Evolutionary conservation across 2,329 filamentous ascomycete genomes (phyloP), one percentile per base, ranked within the genome.

Genomic region (Ascocoryne sarcoides): DNA sequence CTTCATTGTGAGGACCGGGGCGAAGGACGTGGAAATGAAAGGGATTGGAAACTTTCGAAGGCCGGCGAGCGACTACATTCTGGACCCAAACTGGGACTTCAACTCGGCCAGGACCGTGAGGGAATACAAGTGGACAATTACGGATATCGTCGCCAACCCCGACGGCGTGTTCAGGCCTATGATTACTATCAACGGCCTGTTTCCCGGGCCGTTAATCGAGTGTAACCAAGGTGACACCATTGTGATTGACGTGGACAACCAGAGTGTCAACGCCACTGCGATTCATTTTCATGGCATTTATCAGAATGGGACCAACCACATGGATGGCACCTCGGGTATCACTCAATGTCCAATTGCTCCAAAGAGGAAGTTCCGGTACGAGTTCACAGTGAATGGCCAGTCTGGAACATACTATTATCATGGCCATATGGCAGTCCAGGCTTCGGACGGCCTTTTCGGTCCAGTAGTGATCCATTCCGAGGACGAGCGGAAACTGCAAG

Each of bases 271-370:
- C 49, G 72, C 56, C 10, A 59, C 83, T 0, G 73, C 76, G 5
- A 67, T 89, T 4, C 84, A 90, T 56, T 89, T 84, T 59, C 84
- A 90, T 50, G 84, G 84, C 12, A 69, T 90, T 47, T 86, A 77
- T 55, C 82, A 87, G 56, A 84, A 84, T 49, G 82, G 81, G 9
- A 84, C 82, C 0, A 85, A 77, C 43, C 70, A 70, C 42, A 84
- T 86, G 79, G 84, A 90, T 53, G 84, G 84, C 0, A 73, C 81
- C 1, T 67, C 76, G 0, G 79, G 73, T 2, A 48, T 58, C 80
- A 7, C 74, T 71, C 28, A 84, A 55, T 84, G 79, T 46, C 69
- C 73, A 0, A 79, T 87, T 34, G 68, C 75, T 0, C 76, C 82
- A 0, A 76, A 75, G 1, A 62, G 67, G 2, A 73, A 65, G 1